Conservation (phyloP, 2,329 filamentous ascomycete genomes). For the Paradendryphiella salina region DNA sequence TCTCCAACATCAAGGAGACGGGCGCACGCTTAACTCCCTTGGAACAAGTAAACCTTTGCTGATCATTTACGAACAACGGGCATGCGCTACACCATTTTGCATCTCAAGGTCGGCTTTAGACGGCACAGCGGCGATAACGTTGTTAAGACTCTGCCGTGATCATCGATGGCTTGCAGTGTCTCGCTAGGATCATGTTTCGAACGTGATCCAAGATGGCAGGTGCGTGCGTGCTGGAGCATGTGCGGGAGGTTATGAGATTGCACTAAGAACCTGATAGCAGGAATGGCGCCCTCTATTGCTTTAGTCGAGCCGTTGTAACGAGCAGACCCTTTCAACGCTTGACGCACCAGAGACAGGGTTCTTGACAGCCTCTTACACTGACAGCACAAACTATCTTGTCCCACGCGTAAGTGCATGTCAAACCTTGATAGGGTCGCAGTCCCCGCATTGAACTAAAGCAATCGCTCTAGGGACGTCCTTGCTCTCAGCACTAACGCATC, state of each 20-base stretch:
- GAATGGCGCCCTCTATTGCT: neutral
- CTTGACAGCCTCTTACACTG: neutral
- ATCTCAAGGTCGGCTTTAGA: conserved; percentile 1
- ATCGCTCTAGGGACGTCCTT: neutral
- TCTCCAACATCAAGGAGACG: conserved; percentile 14
- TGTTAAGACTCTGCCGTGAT: conserved; percentile 5
- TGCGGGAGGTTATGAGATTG: neutral
- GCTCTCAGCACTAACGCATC: neutral
- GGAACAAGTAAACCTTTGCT: conserved; percentile 12
- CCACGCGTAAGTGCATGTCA: neutral
- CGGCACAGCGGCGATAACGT: conserved; percentile 10
- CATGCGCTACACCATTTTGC: conserved; percentile 1
- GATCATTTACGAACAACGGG: conserved; percentile 14
- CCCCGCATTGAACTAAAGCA: neutral
- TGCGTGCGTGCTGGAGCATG: conserved; percentile 5
- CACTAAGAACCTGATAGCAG: neutral
- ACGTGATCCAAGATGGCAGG: conserved; percentile 8
- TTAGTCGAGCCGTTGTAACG: neutral
- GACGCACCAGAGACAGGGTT: neutral
- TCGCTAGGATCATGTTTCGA: conserved; percentile 12
- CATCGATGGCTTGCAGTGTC: conserved; percentile 22
- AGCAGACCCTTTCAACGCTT: neutral
- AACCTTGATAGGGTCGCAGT: neutral
- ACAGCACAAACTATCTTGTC: neutral
- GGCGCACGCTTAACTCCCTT: conserved; percentile 3